Percentiles rank a stretch among this genome's conserved stretches.
phyloP scores from a whole-genome alignment of 2,329 filamentous ascomycete species.

The Fusarium xylarioides region DNA sequence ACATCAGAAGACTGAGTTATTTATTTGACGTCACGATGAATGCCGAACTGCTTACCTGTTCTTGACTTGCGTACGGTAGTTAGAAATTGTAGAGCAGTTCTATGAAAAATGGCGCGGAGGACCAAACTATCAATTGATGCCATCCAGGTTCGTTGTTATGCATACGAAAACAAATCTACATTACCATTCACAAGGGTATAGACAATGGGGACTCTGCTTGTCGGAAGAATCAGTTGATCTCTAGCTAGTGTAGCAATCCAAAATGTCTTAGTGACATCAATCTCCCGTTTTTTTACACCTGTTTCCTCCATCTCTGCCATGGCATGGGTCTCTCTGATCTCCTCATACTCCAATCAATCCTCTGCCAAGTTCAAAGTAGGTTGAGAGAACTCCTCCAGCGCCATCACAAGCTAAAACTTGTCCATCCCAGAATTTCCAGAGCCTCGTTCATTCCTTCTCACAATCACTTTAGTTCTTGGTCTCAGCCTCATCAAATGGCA shows the following conservation, averaged over 20 bases:
- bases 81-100: neutral
- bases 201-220: accelerated
- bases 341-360: neutral
- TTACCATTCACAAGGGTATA: neutral
- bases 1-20: neutral
- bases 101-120: accelerated
- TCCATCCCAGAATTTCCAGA: neutral
- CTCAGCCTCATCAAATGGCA: neutral
- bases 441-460: neutral
- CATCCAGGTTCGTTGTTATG: neutral
- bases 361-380: neutral
- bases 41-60: neutral
- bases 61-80: too few species aligned
- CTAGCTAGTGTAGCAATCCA: neutral
- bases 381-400: neutral
- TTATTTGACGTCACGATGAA: neutral
- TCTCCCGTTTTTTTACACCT: neutral
- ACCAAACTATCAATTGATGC: accelerated
- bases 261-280: too few species aligned
- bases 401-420: neutral
- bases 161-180: too few species aligned
- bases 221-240: neutral
- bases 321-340: neutral
- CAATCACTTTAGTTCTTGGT: neutral
- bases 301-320: neutral